Conservation (phyloP, 257 asterid genomes). For the Rubia yunnanensis region DNA sequence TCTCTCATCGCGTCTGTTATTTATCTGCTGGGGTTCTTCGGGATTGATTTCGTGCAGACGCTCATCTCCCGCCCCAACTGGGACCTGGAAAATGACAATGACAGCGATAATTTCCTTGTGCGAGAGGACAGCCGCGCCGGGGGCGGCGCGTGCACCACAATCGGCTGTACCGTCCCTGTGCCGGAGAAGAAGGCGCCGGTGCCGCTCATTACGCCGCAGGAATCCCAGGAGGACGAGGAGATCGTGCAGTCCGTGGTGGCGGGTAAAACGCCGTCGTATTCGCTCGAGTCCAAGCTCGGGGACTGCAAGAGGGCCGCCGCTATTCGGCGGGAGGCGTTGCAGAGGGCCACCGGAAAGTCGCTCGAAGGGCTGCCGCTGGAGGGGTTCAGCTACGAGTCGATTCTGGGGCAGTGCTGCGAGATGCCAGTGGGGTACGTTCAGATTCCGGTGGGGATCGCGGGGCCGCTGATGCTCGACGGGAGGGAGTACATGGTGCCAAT, state of each 20-base stretch:
- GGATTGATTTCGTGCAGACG: constrained; percentile 45
- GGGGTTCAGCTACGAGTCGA: constrained; percentile 45
- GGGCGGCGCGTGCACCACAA: constrained; percentile 19
- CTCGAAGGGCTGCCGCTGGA: constrained; percentile 47
- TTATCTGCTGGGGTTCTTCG: constrained; percentile 40
- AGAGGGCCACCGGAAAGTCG: constrained; percentile 44
- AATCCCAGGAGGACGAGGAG: constrained; percentile 34
- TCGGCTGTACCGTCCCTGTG: constrained; percentile 22
- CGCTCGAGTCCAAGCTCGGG: constrained; percentile 43
- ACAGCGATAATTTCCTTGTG: constrained; percentile 11
- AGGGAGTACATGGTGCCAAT: constrained; percentile 46
- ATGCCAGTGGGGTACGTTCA: constrained; percentile 65
- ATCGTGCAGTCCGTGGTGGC: constrained; percentile 25
- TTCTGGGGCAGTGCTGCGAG: constrained; percentile 60
- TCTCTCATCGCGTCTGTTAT: constrained; percentile 31
- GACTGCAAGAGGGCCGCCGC: constrained; percentile 41
- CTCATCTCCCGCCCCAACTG: constrained; percentile 30
- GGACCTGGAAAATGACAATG: constrained; percentile 31
- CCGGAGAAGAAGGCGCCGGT: constrained; percentile 11
- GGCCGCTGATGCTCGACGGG: constrained; percentile 52
- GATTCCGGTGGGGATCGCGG: constrained; percentile 54
- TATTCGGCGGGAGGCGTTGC: constrained; percentile 41
- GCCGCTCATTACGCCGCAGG: constrained; percentile 13
- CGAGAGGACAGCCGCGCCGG: constrained; percentile 26
- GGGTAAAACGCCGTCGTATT: constrained; percentile 40